Conservation (phyloP, 2,329 filamentous ascomycete species). For the Cyanodermella asteris region DNA sequence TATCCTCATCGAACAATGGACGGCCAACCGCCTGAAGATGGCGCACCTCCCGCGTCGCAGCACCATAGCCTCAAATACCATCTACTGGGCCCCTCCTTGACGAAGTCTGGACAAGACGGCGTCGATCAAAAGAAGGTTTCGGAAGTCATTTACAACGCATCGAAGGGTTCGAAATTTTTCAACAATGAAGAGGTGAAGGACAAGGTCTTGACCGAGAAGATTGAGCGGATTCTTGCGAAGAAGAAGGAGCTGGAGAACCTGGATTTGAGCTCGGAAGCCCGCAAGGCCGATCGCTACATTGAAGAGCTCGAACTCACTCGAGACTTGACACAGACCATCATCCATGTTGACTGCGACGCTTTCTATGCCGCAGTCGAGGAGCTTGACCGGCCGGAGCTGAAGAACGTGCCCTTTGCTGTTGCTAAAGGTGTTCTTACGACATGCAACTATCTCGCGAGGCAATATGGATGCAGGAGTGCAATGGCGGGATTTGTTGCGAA, state of each 20-base stretch:
- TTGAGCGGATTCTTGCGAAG: slow-evolving; percentile 52
- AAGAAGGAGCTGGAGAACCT: slow-evolving; percentile 55
- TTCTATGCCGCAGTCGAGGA: slow-evolving; percentile 93
- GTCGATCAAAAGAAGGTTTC: slow-evolving; percentile 93
- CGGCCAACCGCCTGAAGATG: background rate
- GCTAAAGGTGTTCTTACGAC: slow-evolving; percentile 50
- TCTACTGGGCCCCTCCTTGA: slow-evolving; percentile 71
- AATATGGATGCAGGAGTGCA: slow-evolving; percentile 75
- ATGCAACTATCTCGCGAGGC: slow-evolving; percentile 74
- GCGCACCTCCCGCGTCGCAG: too few relatives aligned
- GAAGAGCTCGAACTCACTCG: slow-evolving; percentile 54
- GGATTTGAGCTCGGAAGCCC: slow-evolving; percentile 50
- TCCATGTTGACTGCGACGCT: slow-evolving; percentile 92
- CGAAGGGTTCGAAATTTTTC: slow-evolving; percentile 92
- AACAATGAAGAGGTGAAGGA: slow-evolving; percentile 72
- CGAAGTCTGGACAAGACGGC: slow-evolving; percentile 77
- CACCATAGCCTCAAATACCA: slow-evolving; percentile 67
- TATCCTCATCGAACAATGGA: too few relatives aligned
- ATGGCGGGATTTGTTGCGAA: slow-evolving; percentile 94
- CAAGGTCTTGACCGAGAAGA: slow-evolving; percentile 64
- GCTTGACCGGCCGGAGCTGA: slow-evolving; percentile 62
- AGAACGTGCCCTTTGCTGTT: slow-evolving; percentile 74
- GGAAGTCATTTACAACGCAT: slow-evolving; percentile 91
- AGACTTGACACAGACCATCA: slow-evolving; percentile 63
- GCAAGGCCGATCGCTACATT: slow-evolving; percentile 62